phyloP scores from a whole-genome alignment of 1,284 basidiomycete species.

The Somion occarium region DNA sequence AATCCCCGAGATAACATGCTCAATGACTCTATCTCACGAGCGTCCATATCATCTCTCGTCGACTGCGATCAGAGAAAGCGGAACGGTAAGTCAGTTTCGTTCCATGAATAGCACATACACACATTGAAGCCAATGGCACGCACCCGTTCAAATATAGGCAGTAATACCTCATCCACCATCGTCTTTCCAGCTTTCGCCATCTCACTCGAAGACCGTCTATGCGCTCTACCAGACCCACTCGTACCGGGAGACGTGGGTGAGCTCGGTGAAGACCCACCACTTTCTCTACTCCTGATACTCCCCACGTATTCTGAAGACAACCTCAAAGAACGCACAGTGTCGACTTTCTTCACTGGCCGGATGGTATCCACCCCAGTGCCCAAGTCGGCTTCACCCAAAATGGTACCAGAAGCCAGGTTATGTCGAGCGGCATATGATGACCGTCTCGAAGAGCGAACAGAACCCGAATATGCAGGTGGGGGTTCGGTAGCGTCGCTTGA shows the following conservation, averaged over 20 bases:
- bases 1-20: conserved; percentile 90
- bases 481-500: conserved; percentile 22
- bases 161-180: conserved; percentile 77
- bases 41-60: conserved; percentile 80
- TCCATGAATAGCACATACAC: conserved; percentile 4
- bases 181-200: conserved; percentile 60
- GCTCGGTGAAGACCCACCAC: conserved; percentile 23
- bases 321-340: conserved; percentile 72
- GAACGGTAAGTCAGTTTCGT: too few species aligned
- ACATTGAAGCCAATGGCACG: conserved; percentile 17
- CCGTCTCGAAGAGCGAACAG: conserved; percentile 42
- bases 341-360: conserved; percentile 88
- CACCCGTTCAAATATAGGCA: conserved; percentile 74
- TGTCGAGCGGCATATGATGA: conserved; percentile 74
- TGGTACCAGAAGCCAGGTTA: conserved; percentile 63
- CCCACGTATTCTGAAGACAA: conserved; percentile 82
- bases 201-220: conserved; percentile 49
- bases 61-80: too few species aligned
- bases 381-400: conserved; percentile 76
- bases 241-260: conserved; percentile 37
- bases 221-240: conserved; percentile 23
- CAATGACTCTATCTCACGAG: conserved; percentile 82
- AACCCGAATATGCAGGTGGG: conserved; percentile 34
- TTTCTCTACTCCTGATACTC: conserved; percentile 52
- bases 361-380: conserved; percentile 86